Percentiles rank a stretch among this genome's conserved stretches.
Conservation (phyloP, 225 moss, liverwort and hornwort species). For the Thuidium tamariscinum region DNA sequence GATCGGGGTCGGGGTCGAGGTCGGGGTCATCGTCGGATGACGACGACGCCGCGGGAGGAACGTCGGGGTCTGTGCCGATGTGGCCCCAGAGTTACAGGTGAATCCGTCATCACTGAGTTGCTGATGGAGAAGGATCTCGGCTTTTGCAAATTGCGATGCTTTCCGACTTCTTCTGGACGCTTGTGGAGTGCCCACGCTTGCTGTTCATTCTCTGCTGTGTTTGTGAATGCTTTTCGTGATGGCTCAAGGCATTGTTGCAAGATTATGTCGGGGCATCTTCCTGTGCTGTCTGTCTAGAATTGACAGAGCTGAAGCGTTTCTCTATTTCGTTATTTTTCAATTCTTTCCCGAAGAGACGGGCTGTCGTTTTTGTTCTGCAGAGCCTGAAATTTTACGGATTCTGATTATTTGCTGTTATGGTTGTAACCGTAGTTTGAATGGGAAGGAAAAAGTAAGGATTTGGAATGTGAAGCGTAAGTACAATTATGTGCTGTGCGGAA, state of each 20-base stretch:
- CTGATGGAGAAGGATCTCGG: neutral
- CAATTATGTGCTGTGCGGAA: neutral
- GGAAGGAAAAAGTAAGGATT: neutral
- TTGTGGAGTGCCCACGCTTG: neutral
- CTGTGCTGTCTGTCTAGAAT: neutral
- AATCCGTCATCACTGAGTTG: neutral
- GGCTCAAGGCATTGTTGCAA: neutral
- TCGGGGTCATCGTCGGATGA: conserved; percentile 3
- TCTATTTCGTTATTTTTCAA: neutral
- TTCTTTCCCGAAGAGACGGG: neutral
- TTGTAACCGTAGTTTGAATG: neutral
- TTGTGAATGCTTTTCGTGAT: neutral
- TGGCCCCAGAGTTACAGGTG: conserved; percentile 65
- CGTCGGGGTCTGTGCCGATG: conserved; percentile 17
- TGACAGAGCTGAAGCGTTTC: neutral
- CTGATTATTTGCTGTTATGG: neutral
- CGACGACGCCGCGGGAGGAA: neutral
- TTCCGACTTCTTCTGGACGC: neutral
- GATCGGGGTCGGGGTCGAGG: neutral
- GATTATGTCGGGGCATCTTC: neutral
- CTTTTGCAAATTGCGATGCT: neutral
- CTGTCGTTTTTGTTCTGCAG: neutral
- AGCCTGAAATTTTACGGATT: neutral
- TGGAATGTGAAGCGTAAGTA: neutral
- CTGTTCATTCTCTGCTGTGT: neutral